Percentiles rank a stretch among this genome's conserved stretches.
phyloP scores from a whole-genome alignment of 345 rosid genomes.

The Pelargonium nanum region DNA sequence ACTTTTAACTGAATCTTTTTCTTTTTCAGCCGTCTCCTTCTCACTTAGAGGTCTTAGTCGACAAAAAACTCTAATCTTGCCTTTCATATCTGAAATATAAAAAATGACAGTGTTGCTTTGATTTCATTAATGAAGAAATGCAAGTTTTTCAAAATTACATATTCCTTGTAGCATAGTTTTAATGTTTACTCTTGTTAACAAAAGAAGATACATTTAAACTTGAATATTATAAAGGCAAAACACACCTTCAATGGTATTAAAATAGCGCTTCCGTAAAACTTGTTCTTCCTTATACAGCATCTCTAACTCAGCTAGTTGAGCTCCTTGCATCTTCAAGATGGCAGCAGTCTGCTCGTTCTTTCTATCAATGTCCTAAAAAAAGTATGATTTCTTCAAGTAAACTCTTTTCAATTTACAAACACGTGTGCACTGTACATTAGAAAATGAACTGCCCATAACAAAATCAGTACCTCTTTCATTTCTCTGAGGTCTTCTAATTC shows the following conservation, averaged over 20 bases:
- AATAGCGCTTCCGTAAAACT: conserved; percentile 70
- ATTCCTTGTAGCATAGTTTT: background rate
- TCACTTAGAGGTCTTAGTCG: conserved; percentile 75
- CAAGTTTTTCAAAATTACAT: no score
- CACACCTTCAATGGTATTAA: conserved; percentile 87
- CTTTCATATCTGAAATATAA: conserved; percentile 85
- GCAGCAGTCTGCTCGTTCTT: conserved; percentile 96
- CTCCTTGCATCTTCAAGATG: conserved; percentile 88
- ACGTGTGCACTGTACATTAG: background rate
- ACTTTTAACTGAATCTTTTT: conserved; percentile 31
- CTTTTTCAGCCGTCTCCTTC: conserved; percentile 58
- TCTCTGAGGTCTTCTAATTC: conserved; percentile 87
- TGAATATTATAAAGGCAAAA: conserved; percentile 3
- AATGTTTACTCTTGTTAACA: background rate
- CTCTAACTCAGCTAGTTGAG: conserved; percentile 87
- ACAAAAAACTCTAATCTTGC: conserved; percentile 88
- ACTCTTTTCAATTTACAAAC: no score
- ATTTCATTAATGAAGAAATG: background rate
- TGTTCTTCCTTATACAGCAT: conserved; percentile 85
- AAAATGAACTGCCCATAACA: background rate
- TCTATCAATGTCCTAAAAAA: conserved; percentile 78
- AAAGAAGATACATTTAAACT: background rate
- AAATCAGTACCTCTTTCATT: conserved; percentile 71
- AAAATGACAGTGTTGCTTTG: conserved; percentile 3
- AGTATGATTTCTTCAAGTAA: conserved; percentile 1